Conservation (phyloP, 2,329 filamentous ascomycete species). For the Aaosphaeria pasadenensis region DNA sequence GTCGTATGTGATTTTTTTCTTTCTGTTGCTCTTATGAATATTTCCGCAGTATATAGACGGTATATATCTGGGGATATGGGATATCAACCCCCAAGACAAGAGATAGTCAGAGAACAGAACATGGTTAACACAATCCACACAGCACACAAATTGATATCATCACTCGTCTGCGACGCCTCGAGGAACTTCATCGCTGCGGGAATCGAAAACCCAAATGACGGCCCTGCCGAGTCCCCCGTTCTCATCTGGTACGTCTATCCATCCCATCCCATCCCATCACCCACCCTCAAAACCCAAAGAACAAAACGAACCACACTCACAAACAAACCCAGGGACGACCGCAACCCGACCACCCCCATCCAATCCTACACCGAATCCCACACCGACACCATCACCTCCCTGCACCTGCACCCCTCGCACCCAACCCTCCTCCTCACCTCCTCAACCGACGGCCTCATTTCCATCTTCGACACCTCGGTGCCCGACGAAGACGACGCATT, state of each 20-base stretch:
- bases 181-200: constrained; percentile 66
- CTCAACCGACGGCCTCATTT: constrained; percentile 77
- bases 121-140: constrained; percentile 2
- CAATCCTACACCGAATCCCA: constrained; percentile 46
- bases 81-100: neutral
- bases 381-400: constrained; percentile 59
- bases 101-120: neutral
- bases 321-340: constrained; percentile 36
- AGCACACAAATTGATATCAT: constrained; percentile 57
- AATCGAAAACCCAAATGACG: constrained; percentile 62
- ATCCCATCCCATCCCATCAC: neutral
- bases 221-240: constrained; percentile 40
- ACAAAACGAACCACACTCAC: no score
- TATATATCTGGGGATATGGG: no score
- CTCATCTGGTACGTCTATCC: constrained; percentile 30
- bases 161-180: constrained; percentile 58
- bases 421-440: constrained; percentile 67
- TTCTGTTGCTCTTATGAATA: neutral
- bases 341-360: constrained; percentile 35
- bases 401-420: constrained; percentile 60
- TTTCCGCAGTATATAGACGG: neutral
- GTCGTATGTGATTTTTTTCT: constrained; percentile 21
- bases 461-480: constrained; percentile 66
- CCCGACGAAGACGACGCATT: constrained; percentile 72
- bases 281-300: no score